Base-by-base conservation (phyloP, 441 rosid genomes). In the Populus hybrid region DNA sequence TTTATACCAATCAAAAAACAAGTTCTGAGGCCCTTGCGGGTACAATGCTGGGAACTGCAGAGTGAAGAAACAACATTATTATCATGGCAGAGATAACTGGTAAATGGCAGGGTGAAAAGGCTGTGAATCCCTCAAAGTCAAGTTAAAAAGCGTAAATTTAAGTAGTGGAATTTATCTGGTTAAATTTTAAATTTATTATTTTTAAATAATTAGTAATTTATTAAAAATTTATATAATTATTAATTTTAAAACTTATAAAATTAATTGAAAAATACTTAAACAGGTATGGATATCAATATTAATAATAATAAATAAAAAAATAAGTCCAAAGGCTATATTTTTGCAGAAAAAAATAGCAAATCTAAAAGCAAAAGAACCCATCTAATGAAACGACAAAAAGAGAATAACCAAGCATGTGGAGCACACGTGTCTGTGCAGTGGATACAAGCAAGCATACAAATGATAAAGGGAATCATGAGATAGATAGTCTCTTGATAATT, bases 281-380 rank as follows among this genome's bases (percentile, higher is more conserved):
- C n/a, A n/a, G n/a, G n/a, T n/a, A n/a, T n/a, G n/a, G n/a, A n/a
- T n/a, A n/a, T n/a, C n/a, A n/a, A n/a, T n/a, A n/a, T n/a, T n/a
- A n/a, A n/a, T n/a, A n/a, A n/a, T n/a, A n/a, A n/a, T n/a, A n/a
- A n/a, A n/a, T n/a, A n/a, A n/a, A n/a, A n/a, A n/a, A n/a, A 24
- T 96, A 77, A 96, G 97, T 74, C 99, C 99, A 64, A 96, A 96
- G 40, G 99, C 94, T 77, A 96, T 94, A 82, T 96, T 96, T 83
- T 96, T 96, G 92, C 94, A 96, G 89, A 96, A 94, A 94, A 94
- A 96, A 82, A n/a, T 96, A 96, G 84, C 99, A 96, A 82, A 96
- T 90, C 99, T 95, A 91, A 77, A 79, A 1, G 78, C 73, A 82
- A 53, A 53, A 53, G 12, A 12, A 53, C 2, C 12, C 61, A 53